Conservation (phyloP, 2,329 filamentous ascomycete genomes). For the Hortaea sp. region DNA sequence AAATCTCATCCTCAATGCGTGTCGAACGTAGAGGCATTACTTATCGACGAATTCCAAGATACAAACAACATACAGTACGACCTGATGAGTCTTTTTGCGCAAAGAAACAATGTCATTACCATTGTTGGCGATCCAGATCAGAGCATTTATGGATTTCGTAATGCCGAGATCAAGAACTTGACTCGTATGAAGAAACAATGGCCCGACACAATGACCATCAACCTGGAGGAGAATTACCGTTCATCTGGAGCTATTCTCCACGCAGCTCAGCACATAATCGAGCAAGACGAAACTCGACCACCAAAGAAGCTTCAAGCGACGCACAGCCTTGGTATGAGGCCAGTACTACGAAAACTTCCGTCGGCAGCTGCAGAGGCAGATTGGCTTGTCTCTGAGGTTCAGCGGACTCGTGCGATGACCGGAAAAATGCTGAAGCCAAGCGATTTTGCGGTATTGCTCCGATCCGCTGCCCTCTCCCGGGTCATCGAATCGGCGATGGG, state of each 20-base stretch:
- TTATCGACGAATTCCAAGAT: constrained; percentile 97
- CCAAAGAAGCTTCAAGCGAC: constrained; percentile 71
- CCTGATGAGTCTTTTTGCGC: constrained; percentile 79
- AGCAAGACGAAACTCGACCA: constrained; percentile 75
- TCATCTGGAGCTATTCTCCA: constrained; percentile 78
- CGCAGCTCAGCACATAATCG: constrained; percentile 73
- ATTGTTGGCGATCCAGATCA: constrained; percentile 96
- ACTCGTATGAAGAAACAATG: constrained; percentile 67
- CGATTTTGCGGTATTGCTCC: constrained; percentile 79
- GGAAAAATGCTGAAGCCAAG: constrained; percentile 62
- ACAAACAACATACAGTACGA: constrained; percentile 94
- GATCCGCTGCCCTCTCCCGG: constrained; percentile 71
- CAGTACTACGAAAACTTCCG: constrained; percentile 67
- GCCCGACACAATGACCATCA: constrained; percentile 67
- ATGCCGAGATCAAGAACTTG: constrained; percentile 84
- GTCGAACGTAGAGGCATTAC: constrained; percentile 76
- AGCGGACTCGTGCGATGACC: constrained; percentile 58
- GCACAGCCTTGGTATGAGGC: constrained; percentile 67
- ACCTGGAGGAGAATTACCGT: constrained; percentile 88
- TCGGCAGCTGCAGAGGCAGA: constrained; percentile 64
- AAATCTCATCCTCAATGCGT: constrained; percentile 66
- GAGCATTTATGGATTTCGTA: constrained; percentile 93
- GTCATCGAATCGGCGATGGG: constrained; percentile 78
- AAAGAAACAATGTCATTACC: constrained; percentile 64
- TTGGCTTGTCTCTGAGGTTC: constrained; percentile 82